Percentiles rank a stretch among this genome's conserved stretches.
phyloP scores from a whole-genome alignment of 78 protist genomes.

The Dictyostelium discoideum region DNA sequence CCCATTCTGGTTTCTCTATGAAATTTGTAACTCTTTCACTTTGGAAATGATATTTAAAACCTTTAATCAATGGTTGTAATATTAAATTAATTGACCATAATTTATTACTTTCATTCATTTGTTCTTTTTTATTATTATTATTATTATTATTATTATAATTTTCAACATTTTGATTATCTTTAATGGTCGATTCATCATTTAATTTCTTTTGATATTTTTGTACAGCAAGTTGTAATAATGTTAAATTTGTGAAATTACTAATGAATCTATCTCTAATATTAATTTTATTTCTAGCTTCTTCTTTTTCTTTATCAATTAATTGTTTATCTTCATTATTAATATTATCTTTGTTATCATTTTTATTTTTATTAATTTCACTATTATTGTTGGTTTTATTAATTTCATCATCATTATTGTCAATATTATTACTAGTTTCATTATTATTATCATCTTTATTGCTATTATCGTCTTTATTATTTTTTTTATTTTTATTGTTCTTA shows the following conservation, averaged over 20 bases:
- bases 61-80: conserved; percentile 45
- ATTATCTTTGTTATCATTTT: not conserved
- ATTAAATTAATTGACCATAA: conserved; percentile 55
- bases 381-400: not conserved
- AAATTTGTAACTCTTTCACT: conserved; percentile 48
- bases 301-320: not conserved
- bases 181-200: not conserved
- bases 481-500: not conserved
- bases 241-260: conserved; percentile 13
- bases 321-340: not conserved
- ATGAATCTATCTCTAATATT: not conserved
- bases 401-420: not conserved
- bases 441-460: not conserved
- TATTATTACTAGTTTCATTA: too few species aligned
- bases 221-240: conserved; percentile 21
- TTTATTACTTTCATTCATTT: not conserved
- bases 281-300: not conserved
- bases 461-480: not conserved
- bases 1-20: conserved; percentile 72
- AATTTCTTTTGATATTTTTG: conserved; percentile 34
- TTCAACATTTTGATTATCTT: not conserved
- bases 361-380: not conserved
- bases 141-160: not conserved
- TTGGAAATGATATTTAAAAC: conserved; percentile 74
- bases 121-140: not conserved